A percentile compares a stretch with the other conserved stretches of the same genome.
phyloP scores from a whole-genome alignment of 1,139 yeast species.

The Diutina mesorugosa region DNA sequence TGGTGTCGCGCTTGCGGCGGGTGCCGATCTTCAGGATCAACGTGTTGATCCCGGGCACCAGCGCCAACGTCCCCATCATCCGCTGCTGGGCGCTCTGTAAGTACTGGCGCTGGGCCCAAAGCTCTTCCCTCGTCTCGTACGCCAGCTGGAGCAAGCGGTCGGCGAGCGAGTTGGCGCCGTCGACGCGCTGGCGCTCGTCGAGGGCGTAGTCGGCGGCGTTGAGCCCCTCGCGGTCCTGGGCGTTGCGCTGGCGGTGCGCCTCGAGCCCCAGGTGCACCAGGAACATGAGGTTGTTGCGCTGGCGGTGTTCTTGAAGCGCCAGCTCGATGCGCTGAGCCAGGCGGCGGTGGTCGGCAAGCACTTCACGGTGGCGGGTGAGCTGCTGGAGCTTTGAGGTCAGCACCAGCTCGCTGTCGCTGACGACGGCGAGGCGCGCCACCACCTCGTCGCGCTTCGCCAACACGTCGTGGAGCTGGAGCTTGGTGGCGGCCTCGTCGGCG shows the following conservation, averaged over 20 bases:
- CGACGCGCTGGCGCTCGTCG: slow-evolving; percentile 65
- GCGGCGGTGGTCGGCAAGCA: slow-evolving; percentile 53
- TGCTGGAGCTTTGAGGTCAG: slow-evolving; percentile 73
- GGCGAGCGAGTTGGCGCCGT: slow-evolving; percentile 61
- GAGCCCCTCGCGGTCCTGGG: slow-evolving; percentile 20
- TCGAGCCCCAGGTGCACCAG: slow-evolving; percentile 72
- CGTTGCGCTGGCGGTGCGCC: slow-evolving; percentile 33
- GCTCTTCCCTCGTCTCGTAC: slow-evolving; percentile 77
- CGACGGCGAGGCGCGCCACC: slow-evolving; percentile 22
- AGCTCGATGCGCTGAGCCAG: slow-evolving; percentile 49
- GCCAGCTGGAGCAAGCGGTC: slow-evolving; percentile 77
- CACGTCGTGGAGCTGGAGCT: slow-evolving; percentile 34
- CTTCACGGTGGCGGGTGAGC: slow-evolving; percentile 70
- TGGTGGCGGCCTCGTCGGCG: slow-evolving; percentile 49
- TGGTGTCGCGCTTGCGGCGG: slow-evolving; percentile 75
- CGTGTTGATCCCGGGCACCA: slow-evolving; percentile 74
- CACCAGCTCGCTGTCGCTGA: slow-evolving; percentile 34
- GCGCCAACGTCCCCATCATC: slow-evolving; percentile 45
- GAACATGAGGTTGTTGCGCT: slow-evolving; percentile 58
- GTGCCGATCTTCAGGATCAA: slow-evolving; percentile 74
- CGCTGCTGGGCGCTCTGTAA: slow-evolving; percentile 54
- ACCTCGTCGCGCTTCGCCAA: slow-evolving; percentile 29
- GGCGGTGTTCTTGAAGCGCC: slow-evolving; percentile 60
- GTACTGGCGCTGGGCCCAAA: slow-evolving; percentile 55
- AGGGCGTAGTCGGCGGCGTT: slow-evolving; percentile 53